Evolutionary conservation across 352 stramenopile species (phyloP).

Genomic region (Phytophthora kernoviae): DNA sequence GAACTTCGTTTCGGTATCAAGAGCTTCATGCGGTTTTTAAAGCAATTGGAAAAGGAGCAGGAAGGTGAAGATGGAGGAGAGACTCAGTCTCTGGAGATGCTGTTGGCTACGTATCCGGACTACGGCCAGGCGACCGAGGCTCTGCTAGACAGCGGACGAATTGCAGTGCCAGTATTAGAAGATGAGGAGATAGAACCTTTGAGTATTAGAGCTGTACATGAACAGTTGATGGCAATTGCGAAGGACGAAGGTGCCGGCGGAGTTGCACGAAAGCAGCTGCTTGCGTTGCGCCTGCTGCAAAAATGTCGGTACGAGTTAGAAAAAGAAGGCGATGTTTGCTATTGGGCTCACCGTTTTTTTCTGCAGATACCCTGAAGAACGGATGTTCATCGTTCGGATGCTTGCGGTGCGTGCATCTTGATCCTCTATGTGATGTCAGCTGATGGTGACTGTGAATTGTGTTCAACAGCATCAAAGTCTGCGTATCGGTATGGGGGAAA

Average conservation of each 20-base stretch:
- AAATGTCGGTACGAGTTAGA: slow-evolving; percentile 41
- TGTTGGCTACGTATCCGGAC: slow-evolving; percentile 51
- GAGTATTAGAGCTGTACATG: slow-evolving; percentile 56
- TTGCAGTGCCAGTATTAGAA: slow-evolving; percentile 18
- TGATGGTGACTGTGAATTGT: slow-evolving; percentile 8
- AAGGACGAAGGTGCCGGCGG: slow-evolving; percentile 63
- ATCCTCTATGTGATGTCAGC: background rate
- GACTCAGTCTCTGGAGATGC: slow-evolving; percentile 29
- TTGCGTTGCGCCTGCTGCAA: slow-evolving; percentile 57
- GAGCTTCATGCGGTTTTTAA: slow-evolving; percentile 62
- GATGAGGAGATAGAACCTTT: slow-evolving; percentile 20
- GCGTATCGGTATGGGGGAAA: slow-evolving; percentile 81
- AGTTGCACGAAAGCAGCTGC: slow-evolving; percentile 63
- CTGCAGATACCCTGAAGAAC: slow-evolving; percentile 55
- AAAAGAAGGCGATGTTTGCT: background rate
- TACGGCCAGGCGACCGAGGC: slow-evolving; percentile 57
- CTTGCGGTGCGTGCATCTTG: slow-evolving; percentile 57
- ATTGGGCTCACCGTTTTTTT: background rate
- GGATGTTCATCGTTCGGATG: slow-evolving; percentile 70
- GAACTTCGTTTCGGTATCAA: slow-evolving; percentile 77
- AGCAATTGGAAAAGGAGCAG: slow-evolving; percentile 36
- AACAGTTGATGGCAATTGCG: slow-evolving; percentile 59
- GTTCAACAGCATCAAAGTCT: slow-evolving; percentile 76
- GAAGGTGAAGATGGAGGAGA: slow-evolving; percentile 5
- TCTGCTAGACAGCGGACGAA: slow-evolving; percentile 42